Evolutionary conservation across 225 moss, liverwort and hornwort genomes (phyloP).

Genomic region (Physcomitrium patens): DNA sequence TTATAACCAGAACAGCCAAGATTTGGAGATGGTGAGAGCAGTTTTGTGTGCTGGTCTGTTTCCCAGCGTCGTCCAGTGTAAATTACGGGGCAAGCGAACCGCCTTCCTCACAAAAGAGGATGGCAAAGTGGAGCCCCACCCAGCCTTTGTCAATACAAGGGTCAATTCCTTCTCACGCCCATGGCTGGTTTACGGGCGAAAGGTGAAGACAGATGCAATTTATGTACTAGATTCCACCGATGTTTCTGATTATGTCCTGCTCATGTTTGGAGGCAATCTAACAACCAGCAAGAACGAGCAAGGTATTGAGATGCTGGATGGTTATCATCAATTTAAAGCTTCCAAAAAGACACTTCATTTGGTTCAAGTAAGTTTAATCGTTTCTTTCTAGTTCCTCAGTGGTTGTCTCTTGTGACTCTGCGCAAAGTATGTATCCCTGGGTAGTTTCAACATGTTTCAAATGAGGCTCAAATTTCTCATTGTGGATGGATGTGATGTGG

Average conservation of each 20-base stretch:
- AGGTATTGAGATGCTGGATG: slow-evolving; percentile 64
- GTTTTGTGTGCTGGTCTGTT: slow-evolving; percentile 76
- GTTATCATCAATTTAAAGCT: slow-evolving; percentile 65
- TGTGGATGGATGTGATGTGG: slow-evolving; percentile 5
- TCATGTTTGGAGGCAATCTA: slow-evolving; percentile 74
- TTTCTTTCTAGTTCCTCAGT: neutral
- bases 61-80: slow-evolving; percentile 77
- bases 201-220: slow-evolving; percentile 54
- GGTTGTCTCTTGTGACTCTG: no score
- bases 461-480: slow-evolving; percentile 1
- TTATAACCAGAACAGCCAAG: slow-evolving; percentile 60
- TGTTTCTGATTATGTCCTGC: slow-evolving; percentile 70
- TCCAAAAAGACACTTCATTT: slow-evolving; percentile 56
- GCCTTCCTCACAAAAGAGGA: slow-evolving; percentile 69
- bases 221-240: slow-evolving; percentile 71
- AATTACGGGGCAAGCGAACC: slow-evolving; percentile 51
- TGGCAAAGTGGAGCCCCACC: slow-evolving; percentile 76
- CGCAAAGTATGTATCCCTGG: no score
- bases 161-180: slow-evolving; percentile 52
- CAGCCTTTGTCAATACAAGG: slow-evolving; percentile 64
- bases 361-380: slow-evolving; percentile 64
- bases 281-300: slow-evolving; percentile 45
- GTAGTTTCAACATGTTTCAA: neutral
- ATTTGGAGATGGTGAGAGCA: slow-evolving; percentile 78
- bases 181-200: slow-evolving; percentile 68